Evolutionary conservation across 495 filamentous ascomycete genomes (phyloP).

Genomic region (Penicillium canescens): DNA sequence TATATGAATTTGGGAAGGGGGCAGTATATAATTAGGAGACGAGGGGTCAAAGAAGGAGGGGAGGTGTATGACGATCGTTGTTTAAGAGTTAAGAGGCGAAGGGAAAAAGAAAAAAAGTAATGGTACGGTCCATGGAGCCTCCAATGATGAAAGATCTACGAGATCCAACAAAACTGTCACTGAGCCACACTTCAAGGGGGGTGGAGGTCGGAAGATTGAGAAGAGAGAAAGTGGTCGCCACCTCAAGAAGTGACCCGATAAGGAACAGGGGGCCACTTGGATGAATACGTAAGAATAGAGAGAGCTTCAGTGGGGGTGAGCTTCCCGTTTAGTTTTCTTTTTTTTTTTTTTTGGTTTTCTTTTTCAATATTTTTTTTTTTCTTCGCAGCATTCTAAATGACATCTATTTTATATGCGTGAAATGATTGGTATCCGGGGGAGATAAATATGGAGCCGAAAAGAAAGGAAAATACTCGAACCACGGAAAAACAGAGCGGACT

Average conservation of each 20-base stretch:
- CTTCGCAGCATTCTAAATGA: neutral
- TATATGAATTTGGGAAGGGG: conserved; percentile 13
- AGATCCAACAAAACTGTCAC: conserved; percentile 13
- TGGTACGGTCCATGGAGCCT: conserved; percentile 25
- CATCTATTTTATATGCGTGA: conserved; percentile 1
- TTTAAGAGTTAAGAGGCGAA: conserved; percentile 15
- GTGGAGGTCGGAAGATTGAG: conserved; percentile 21
- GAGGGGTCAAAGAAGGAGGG: conserved; percentile 23
- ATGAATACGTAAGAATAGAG: neutral
- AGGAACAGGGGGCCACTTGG: conserved; percentile 24
- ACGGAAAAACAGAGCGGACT: conserved; percentile 1
- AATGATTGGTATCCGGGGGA: conserved; percentile 19
- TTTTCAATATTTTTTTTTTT: conserved; percentile 8
- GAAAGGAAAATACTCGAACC: neutral
- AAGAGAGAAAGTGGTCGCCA: conserved; percentile 18
- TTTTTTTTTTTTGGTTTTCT: conserved; percentile 7
- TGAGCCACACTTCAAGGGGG: conserved; percentile 21
- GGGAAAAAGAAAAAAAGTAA: conserved; percentile 23
- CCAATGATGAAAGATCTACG: conserved; percentile 22
- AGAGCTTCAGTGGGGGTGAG: neutral
- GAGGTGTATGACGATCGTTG: conserved; percentile 22
- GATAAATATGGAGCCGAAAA: conserved; percentile 1
- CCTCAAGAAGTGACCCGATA: conserved; percentile 24
- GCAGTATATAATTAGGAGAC: conserved; percentile 16
- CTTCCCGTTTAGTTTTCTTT: neutral